Percentiles rank a stretch among this genome's conserved stretches.
phyloP scores from a whole-genome alignment of 768 basidiomycete species.

The Boletus insuetus region DNA sequence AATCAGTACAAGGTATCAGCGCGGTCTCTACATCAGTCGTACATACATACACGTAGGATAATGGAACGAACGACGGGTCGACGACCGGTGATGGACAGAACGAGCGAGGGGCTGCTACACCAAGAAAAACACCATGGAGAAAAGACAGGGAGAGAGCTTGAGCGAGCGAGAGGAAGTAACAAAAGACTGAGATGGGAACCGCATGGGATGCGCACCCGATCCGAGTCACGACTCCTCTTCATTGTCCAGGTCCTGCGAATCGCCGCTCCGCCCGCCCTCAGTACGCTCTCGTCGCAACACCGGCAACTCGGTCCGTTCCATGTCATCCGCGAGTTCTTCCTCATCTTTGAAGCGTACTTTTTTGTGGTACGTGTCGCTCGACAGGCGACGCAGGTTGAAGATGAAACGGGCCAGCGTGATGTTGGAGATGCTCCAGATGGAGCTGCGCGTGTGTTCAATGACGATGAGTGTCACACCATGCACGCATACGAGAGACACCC shows the following conservation, averaged over 20 bases:
- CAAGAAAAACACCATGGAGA: not conserved
- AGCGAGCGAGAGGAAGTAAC: not conserved
- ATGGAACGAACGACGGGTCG: too few relatives aligned
- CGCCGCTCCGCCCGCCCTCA: not conserved
- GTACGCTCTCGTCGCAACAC: not conserved
- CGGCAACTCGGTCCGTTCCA: constrained; percentile 4
- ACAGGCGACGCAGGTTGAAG: constrained; percentile 30
- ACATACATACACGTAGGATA: too few relatives aligned
- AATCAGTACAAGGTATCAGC: too few relatives aligned
- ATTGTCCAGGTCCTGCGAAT: not conserved
- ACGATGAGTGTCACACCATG: not conserved
- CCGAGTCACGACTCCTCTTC: too few relatives aligned
- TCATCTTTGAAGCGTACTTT: not conserved
- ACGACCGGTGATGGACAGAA: too few relatives aligned
- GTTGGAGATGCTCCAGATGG: constrained; percentile 36
- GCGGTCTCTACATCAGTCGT: too few relatives aligned
- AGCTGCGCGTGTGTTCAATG: constrained; percentile 17
- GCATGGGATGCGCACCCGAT: too few relatives aligned
- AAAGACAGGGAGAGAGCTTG: not conserved
- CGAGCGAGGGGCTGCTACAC: not conserved
- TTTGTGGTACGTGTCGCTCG: not conserved
- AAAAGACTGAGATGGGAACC: not conserved
- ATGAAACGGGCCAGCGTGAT: constrained; percentile 34
- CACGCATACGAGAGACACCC: not conserved
- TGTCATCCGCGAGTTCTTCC: not conserved